Percentiles rank a stretch among this genome's conserved stretches.
These are phyloP conservation scores for Chenopodium suecicum DNA, from an alignment of 148 eudicot species.

Conservation along the genomic window DNA sequence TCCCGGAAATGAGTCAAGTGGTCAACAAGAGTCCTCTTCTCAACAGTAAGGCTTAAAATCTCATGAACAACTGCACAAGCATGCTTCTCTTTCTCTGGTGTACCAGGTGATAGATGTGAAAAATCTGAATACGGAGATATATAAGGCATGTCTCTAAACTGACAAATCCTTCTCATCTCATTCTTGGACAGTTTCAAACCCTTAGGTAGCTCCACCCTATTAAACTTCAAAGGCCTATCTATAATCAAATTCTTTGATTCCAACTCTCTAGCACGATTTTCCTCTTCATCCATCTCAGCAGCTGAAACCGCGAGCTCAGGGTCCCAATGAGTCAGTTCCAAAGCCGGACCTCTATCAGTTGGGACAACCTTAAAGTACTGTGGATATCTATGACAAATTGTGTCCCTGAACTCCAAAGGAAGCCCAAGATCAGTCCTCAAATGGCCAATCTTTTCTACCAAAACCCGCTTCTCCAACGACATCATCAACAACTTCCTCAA, in stretches of 20 bases:
- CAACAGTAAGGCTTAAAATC: constrained; percentile 83
- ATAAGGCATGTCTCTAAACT: constrained; percentile 84
- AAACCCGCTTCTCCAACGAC: constrained; percentile 81
- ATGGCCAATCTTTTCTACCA: constrained; percentile 81
- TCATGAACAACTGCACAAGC: constrained; percentile 95
- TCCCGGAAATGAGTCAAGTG: constrained; percentile 95
- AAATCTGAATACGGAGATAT: constrained; percentile 96
- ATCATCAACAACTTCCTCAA: constrained; percentile 92
- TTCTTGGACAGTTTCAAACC: constrained; percentile 80
- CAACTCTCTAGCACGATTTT: constrained; percentile 48
- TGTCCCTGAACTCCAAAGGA: constrained; percentile 82
- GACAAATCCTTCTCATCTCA: constrained; percentile 80
- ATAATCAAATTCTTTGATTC: constrained; percentile 82
- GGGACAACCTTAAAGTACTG: constrained; percentile 80
- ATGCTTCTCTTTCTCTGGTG: constrained; percentile 86
- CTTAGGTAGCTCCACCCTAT: constrained; percentile 68
- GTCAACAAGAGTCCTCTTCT: constrained; percentile 93
- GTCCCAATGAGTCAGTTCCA: constrained; percentile 98
- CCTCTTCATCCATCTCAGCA: constrained; percentile 90
- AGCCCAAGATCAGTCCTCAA: constrained; percentile 89
- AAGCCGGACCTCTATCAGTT: constrained; percentile 75
- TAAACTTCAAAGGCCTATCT: constrained; percentile 84
- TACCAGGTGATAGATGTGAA: constrained; percentile 62
- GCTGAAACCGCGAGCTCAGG: constrained; percentile 93
- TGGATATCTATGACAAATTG: constrained; percentile 87